A percentile compares a stretch with the other conserved stretches of the same genome.
Evolutionary conservation across 768 basidiomycete species (phyloP).

Genomic region (Russula abietina): DNA sequence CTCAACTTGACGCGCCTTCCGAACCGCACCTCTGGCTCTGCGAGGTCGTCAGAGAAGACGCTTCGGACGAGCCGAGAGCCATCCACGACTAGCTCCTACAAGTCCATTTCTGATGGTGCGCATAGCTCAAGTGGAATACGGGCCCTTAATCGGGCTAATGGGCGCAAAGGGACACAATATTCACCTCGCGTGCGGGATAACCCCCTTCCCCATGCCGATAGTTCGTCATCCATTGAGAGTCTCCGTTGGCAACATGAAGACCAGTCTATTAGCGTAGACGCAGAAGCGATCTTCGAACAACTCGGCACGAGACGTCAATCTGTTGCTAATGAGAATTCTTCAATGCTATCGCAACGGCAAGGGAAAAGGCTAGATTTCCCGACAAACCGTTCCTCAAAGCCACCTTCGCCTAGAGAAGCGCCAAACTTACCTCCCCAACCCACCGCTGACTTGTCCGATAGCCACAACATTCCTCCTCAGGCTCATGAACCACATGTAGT

Average conservation of each 20-base stretch:
- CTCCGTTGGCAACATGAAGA: slow-evolving; percentile 20
- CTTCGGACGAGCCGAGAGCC: neutral
- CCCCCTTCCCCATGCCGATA: slow-evolving; percentile 17
- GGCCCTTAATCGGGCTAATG: slow-evolving; percentile 21
- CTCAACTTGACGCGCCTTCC: neutral
- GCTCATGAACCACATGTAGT: neutral
- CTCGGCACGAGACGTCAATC: slow-evolving; percentile 3
- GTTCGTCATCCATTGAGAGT: slow-evolving; percentile 16
- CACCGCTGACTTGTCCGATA: neutral
- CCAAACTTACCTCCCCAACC: neutral
- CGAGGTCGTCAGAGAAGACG: neutral
- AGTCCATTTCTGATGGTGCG: neutral
- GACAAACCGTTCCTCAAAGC: neutral
- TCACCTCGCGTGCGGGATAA: slow-evolving; percentile 27
- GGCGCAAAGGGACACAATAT: slow-evolving; percentile 28
- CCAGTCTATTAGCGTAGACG: slow-evolving; percentile 14
- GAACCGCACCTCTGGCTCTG: neutral
- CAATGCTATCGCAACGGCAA: slow-evolving; percentile 2
- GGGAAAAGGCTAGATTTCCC: neutral
- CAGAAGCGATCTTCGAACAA: slow-evolving; percentile 22
- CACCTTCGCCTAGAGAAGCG: neutral
- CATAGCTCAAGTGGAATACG: neutral
- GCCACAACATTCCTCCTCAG: neutral
- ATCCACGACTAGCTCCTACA: neutral
- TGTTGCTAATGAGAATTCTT: neutral